Percentiles rank a stretch among this genome's conserved stretches.
phyloP scores from a whole-genome alignment of 305 asterid species.

The Fraxinus sp. region DNA sequence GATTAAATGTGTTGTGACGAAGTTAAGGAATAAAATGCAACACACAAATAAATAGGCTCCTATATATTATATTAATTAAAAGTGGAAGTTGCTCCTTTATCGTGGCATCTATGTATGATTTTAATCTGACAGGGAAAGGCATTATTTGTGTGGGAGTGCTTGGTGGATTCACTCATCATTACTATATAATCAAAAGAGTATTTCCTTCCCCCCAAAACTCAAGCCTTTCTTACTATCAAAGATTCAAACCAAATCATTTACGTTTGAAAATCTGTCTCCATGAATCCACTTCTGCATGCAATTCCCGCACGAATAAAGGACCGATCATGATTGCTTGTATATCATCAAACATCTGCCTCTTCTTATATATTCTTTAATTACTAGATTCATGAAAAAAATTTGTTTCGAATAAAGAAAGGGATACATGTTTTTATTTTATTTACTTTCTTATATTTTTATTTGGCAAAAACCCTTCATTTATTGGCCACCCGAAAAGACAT shows the following conservation, averaged over 20 bases:
- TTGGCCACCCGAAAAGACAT: neutral
- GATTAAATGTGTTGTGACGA: neutral
- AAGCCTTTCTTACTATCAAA: constrained; percentile 22
- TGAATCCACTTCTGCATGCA: constrained; percentile 59
- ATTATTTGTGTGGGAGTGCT: constrained; percentile 11
- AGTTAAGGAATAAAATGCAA: neutral
- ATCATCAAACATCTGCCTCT: neutral
- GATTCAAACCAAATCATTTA: constrained; percentile 67
- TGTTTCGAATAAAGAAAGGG: constrained; percentile 4
- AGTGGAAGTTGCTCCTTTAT: neutral
- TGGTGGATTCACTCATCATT: constrained; percentile 61
- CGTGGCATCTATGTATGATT: constrained; percentile 20
- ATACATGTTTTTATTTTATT: constrained; percentile 1
- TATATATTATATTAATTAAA: no score
- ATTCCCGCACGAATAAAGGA: constrained; percentile 30
- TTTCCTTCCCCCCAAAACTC: constrained; percentile 31
- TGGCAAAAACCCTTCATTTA: neutral
- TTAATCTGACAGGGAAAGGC: constrained; percentile 30
- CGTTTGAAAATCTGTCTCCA: constrained; percentile 80
- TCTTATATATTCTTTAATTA: neutral
- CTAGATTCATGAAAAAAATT: neutral
- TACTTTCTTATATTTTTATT: neutral
- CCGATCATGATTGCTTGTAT: constrained; percentile 5
- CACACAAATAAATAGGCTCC: neutral
- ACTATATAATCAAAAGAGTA: constrained; percentile 45